These are phyloP conservation scores for Pholiota adiposa DNA, from an alignment of 1,284 basidiomycete species.

Conservation along the genomic window DNA sequence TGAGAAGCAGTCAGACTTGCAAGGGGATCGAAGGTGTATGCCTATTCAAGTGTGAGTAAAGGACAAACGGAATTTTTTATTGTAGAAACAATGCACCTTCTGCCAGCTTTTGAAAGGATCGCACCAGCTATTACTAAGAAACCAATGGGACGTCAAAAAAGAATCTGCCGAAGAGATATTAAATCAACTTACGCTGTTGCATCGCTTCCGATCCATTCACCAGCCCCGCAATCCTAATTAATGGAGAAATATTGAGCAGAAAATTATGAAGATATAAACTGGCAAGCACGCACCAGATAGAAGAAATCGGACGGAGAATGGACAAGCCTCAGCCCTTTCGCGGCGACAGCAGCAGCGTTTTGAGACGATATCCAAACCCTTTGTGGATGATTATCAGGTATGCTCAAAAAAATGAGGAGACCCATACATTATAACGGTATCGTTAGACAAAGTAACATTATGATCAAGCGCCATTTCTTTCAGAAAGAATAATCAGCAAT, in stretches of 20 bases:
- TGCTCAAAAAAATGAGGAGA: not conserved
- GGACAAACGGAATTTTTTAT: not conserved
- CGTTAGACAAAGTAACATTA: conserved; percentile 62
- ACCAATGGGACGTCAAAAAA: not conserved
- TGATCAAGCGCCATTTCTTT: conserved; percentile 73
- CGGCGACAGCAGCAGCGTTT: conserved; percentile 60
- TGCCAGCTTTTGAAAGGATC: conserved; percentile 83
- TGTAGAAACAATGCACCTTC: conserved; percentile 27
- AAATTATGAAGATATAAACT: conserved; percentile 8
- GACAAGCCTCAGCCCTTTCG: conserved; percentile 64
- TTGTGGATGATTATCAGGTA: not conserved
- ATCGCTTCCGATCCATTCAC: conserved; percentile 75
- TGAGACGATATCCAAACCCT: conserved; percentile 76
- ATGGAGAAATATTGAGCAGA: not conserved
- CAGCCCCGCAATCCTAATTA: conserved; percentile 75
- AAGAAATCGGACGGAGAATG: conserved; percentile 77
- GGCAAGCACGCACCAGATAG: conserved; percentile 62
- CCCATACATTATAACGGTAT: conserved; percentile 72
- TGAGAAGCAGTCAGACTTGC: conserved; percentile 57
- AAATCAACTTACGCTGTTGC: conserved; percentile 38
- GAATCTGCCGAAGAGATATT: not conserved
- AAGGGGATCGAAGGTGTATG: conserved; percentile 77
- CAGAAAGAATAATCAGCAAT: conserved; percentile 3
- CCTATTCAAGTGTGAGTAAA: conserved; percentile 29
- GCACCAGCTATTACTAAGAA: conserved; percentile 54